Base-by-base conservation (phyloP, 768 basidiomycete species). In the Trametes meyenii region DNA sequence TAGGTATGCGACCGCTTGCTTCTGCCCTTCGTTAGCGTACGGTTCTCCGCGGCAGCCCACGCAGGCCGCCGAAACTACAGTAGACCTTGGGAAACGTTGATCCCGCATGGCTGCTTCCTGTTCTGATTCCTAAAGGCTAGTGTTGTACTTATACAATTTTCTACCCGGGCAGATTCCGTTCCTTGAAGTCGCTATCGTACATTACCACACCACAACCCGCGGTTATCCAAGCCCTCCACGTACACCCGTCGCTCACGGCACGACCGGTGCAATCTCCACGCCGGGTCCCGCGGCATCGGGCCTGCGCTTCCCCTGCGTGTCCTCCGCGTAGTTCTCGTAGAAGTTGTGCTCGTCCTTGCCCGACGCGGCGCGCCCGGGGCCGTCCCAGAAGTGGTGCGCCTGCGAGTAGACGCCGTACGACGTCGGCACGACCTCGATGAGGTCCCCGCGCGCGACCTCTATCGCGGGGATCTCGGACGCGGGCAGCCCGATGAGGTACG, bases 401-500 rank as follows among this genome's bases (percentile, higher is more conserved):
- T 93, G 88, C 62, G 88, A 90, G 63, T 91, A 88, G 45, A 97
- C 95, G 11, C 95, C 95, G 66, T 94, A 94, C 6, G 89, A 91
- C 11, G 92, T 88, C 2, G 92, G 92, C 0, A 92, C 85, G 50
- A 94, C 90, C 73, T 99, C 97, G 40, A 98, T 83, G n/a, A 98
- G 78, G 71, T 99, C 97, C 0, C 97, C 97, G 13, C 97, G 85
- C 39, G 96, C 93, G 67, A 99, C 89, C 74, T 98, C 96, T 55
- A 98, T 96, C 1, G 94, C 96, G 0, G 97, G 97, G 46, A 99
- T 97, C 72, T 99, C 97, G 26, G 90, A 89, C 0, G 96, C 94
- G 5, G 95, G 94, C 3, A 98, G 80, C 6, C 97, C 97, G 66
- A 94, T 94, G 67, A 94, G 87, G 73, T 94, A 94, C 2, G 95